Percentiles rank a stretch among this genome's conserved stretches.
These are phyloP conservation scores for Neotropicomus parvogracilis DNA, from an alignment of 1,284 basidiomycete species.

Conservation along the genomic window DNA sequence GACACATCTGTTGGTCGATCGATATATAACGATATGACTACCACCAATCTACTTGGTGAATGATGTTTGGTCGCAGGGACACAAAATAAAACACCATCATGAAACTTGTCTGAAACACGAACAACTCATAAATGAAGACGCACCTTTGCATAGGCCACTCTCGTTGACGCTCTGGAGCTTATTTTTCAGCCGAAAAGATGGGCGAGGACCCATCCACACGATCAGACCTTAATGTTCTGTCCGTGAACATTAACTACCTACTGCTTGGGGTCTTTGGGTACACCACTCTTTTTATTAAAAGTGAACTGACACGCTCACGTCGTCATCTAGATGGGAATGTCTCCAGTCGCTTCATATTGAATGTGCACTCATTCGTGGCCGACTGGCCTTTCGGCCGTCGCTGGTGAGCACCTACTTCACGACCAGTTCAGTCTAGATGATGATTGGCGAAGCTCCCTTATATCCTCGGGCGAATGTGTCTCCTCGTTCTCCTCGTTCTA, in stretches of 20 bases:
- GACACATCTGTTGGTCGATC: too few species aligned
- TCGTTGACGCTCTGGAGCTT: too few species aligned
- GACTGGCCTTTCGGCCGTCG: conserved; percentile 15
- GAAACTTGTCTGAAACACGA: neutral
- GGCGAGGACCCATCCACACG: neutral
- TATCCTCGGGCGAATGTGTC: conserved; percentile 11
- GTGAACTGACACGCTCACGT: neutral
- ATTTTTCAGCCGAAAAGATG: neutral
- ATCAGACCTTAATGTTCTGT: neutral
- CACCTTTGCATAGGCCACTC: neutral
- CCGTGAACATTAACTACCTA: conserved; percentile 3
- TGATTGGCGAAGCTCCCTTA: conserved; percentile 19
- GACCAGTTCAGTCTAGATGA: neutral
- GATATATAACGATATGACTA: too few species aligned
- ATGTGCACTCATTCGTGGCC: conserved; percentile 14
- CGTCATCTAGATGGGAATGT: conserved; percentile 24
- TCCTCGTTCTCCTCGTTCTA: conserved; percentile 12
- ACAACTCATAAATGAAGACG: neutral
- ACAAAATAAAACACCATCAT: neutral
- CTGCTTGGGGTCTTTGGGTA: conserved; percentile 19
- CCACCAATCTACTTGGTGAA: too few species aligned
- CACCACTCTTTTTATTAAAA: neutral
- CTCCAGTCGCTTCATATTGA: conserved; percentile 15
- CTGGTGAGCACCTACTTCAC: conserved; percentile 16
- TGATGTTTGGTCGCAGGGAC: too few species aligned